Base-by-base conservation (phyloP, 2,329 filamentous ascomycete species). In the Penicillium expansum region DNA sequence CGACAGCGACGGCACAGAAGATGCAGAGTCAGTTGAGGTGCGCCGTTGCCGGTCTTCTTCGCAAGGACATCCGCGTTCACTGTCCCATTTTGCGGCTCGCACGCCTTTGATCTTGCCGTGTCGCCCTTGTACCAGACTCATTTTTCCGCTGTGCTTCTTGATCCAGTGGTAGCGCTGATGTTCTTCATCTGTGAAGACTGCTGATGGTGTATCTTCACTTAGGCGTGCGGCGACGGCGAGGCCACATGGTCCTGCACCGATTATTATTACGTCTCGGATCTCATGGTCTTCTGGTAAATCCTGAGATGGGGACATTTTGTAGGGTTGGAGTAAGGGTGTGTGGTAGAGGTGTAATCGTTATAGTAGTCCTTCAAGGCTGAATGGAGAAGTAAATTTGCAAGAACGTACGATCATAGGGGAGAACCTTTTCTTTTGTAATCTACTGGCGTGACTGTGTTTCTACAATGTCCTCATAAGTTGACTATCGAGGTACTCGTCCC, bases 141-240 rank as follows among this genome's bases (percentile, higher is more conserved):
- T 83, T 30, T 83, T 82, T 29, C 80, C 80, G 29, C 82, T 81
- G 67, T 90, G 83, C 55, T 86, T 87, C 56, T 81, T 81, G 55
- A 91, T 86, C 87, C 89, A 92, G 71, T 90, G 85, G 69, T 90
- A 93, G n/a, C 90, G 82, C 41, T 87, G 85, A 67, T 93, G 89
- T 67, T 93, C 90, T 63, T 90, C 88, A 68, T 93, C 89, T 0
- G 90, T 92, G 74, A 93, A 93, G 51, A 92, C 84, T 1, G 90
- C 89, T 0, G 87, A 90, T 0, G 90, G 90, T 0, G 88, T 89
- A 53, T 82, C 80, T 72, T 93, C 90, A 41, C 83, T 82, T 1
- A 93, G 80, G 4, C 90, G 83, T 1, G 89, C 85, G 9, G 90
- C 88, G 6, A 89, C 83, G 5, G 88, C 88, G 4, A 93, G 84